phyloP scores from a whole-genome alignment of 2,329 filamentous ascomycete species.

The Colletotrichum melonis region DNA sequence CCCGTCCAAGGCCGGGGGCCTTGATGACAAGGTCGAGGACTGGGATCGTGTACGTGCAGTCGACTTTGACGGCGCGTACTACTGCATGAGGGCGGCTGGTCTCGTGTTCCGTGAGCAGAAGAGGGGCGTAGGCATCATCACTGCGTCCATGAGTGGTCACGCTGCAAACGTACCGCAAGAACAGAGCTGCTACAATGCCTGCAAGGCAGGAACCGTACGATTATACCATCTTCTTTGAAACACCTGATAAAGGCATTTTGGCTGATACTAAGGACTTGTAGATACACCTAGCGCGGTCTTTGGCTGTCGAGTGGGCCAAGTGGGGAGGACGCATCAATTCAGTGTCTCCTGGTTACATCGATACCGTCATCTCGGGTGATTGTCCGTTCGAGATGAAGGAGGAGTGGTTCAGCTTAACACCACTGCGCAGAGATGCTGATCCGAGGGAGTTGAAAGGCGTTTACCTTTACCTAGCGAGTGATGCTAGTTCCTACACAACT shows the following conservation, averaged over 20 bases:
- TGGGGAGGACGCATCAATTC: conserved; percentile 42
- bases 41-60: conserved; percentile 44
- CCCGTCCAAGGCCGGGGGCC: conserved; percentile 44
- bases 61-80: conserved; percentile 48
- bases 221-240: not conserved
- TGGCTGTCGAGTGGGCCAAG: conserved; percentile 45
- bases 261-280: conserved; percentile 24
- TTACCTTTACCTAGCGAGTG: conserved; percentile 47
- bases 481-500: conserved; percentile 46
- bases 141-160: conserved; percentile 48
- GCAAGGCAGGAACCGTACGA: conserved; percentile 75
- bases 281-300: conserved; percentile 45
- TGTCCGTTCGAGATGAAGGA: conserved; percentile 48
- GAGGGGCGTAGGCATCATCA: conserved; percentile 48
- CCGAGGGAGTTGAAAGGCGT: conserved; percentile 45
- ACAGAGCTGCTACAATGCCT: conserved; percentile 85
- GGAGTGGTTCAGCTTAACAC: conserved; percentile 46
- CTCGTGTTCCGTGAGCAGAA: conserved; percentile 47
- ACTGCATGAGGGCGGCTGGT: conserved; percentile 47
- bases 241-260: not conserved
- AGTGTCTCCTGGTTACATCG: conserved; percentile 50
- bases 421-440: conserved; percentile 43
- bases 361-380: conserved; percentile 47
- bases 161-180: conserved; percentile 67
- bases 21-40: conserved; percentile 45